Evolutionary conservation across 352 stramenopile species (phyloP), one percentile per base, ranked within the genome.

Genomic region (Phytopythium vexans): DNA sequence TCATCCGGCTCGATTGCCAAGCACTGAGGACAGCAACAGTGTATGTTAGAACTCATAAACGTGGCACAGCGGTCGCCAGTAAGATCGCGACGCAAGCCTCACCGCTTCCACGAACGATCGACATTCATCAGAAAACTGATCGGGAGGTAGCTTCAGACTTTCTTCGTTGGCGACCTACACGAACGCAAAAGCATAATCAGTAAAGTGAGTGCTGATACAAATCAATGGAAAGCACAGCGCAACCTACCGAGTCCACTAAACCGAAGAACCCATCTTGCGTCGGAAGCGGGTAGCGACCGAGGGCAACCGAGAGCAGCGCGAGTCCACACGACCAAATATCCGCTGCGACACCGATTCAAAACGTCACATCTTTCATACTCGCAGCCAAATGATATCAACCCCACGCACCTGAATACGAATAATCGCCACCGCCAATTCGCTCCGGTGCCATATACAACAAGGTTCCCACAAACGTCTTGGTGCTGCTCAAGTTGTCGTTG

Each of bases 371-470:
- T 45, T 12, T 14, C 14, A 14, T 33, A 38, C 32, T 37, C 16
- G n/a, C 10, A 27, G 38, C 9, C n/a, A 27, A 21, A 34, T 11
- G 35, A 37, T 12, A 43, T 38, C 6, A 21, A 15, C 11, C 27
- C 9, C 12, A 38, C 48, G 43, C 55, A 89, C 79, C 70, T 69
- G 85, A 69, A 62, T 90, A 97, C 7, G 76, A 93, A 67, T 98
- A 98, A 54, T 93, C 84, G 1, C 88, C 85, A 9, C 89, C 89
- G 27, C 83, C 82, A 54, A 98, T 97, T 11, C 94, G 82, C 66
- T 98, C 94, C 15, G 94, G 94, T 2, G 89, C 88, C 94, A 98
- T 98, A 65, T 98, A 98, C 4, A 95, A 68, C 50, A 98, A 52
- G 6, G 92, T 98, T 1, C 93, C 93, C 21, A 98, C 89, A 60